phyloP scores from a whole-genome alignment of 2,329 filamentous ascomycete species.

The Aspergillus tamarii region DNA sequence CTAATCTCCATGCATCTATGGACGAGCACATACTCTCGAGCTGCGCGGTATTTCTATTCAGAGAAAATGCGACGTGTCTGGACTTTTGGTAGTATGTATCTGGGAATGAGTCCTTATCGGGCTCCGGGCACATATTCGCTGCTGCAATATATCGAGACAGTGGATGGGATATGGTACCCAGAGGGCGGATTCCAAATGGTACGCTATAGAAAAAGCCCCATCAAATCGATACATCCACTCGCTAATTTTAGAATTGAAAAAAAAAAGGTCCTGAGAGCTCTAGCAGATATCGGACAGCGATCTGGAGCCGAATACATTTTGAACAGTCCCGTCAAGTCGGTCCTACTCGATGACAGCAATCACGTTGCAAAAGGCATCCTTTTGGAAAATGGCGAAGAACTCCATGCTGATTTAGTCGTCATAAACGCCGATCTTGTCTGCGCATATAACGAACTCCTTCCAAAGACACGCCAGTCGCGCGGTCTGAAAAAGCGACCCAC shows the following conservation, averaged over 20 bases:
- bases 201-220: neutral
- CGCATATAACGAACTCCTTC: slow-evolving; percentile 1
- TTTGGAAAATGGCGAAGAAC: neutral
- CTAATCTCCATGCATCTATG: neutral
- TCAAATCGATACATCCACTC: too few species aligned
- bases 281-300: neutral
- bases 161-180: neutral
- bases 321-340: neutral
- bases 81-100: neutral
- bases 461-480: neutral
- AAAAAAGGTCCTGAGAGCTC: neutral
- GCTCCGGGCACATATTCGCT: neutral
- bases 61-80: neutral
- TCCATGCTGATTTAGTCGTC: neutral
- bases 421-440: slow-evolving; percentile 7
- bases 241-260: neutral
- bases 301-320: neutral
- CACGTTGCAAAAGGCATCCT: neutral
- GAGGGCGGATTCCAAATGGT: neutral
- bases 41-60: neutral
- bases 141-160: neutral
- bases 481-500: slow-evolving; percentile 49
- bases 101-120: neutral
- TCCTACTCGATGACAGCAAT: neutral
- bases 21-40: neutral